These are phyloP conservation scores for Penicillium tannophilum DNA, from an alignment of 495 filamentous ascomycete genomes.

Conservation along the genomic window DNA sequence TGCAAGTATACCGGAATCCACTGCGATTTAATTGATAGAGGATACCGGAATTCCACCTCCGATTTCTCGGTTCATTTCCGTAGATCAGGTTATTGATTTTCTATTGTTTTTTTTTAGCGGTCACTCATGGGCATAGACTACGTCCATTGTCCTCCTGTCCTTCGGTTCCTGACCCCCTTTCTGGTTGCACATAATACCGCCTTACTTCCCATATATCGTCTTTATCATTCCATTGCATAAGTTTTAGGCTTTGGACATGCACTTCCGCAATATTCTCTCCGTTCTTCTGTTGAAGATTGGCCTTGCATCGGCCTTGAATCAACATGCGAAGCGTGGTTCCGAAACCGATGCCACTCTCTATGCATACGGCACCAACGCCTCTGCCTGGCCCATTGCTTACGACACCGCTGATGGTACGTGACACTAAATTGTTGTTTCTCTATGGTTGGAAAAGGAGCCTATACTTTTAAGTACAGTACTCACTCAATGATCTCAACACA, in stretches of 20 bases:
- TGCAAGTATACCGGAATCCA: too few species aligned
- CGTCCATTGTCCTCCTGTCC: too few species aligned
- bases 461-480: background rate
- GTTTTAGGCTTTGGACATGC: background rate
- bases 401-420: conserved; percentile 14
- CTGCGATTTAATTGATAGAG: too few species aligned
- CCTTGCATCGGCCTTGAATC: background rate
- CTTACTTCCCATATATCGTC: too few species aligned
- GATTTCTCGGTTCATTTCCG: too few species aligned
- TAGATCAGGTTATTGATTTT: too few species aligned
- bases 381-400: conserved; percentile 16
- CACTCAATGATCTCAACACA: background rate
- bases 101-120: too few species aligned
- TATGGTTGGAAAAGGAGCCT: background rate
- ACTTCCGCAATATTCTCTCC: background rate
- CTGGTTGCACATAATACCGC: too few species aligned
- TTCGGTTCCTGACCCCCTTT: too few species aligned
- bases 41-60: too few species aligned
- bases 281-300: conserved; percentile 5
- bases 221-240: too few species aligned
- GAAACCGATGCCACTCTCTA: conserved; percentile 21
- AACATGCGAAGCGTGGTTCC: conserved; percentile 17
- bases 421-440: background rate
- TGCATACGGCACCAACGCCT: conserved; percentile 18
- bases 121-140: too few species aligned